Conservation (phyloP, 1,284 basidiomycete genomes). For the Vanrija pseudolonga region DNA sequence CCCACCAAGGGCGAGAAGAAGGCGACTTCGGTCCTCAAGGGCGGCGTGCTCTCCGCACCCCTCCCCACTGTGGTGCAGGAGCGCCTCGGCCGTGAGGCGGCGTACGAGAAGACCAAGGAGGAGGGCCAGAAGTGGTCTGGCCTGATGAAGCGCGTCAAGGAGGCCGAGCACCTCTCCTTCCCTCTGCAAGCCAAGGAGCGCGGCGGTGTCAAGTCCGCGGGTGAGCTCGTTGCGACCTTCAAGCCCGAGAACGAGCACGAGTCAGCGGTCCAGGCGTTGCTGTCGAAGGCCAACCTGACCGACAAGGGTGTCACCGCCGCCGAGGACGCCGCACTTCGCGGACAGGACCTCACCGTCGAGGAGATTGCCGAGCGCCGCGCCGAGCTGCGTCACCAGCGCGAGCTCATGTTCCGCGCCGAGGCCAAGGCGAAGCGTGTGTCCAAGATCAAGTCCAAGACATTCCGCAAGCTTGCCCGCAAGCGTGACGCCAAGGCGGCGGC, state of each 20-base stretch:
- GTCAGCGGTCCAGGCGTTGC: conserved; percentile 68
- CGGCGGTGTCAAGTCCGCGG: conserved; percentile 43
- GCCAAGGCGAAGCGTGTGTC: conserved; percentile 82
- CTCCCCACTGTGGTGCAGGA: conserved; percentile 83
- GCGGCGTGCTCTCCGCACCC: conserved; percentile 73
- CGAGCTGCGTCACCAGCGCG: conserved; percentile 81
- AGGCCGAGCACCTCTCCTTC: conserved; percentile 89
- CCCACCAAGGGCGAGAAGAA: conserved; percentile 45
- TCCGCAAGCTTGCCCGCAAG: conserved; percentile 78
- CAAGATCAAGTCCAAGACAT: conserved; percentile 96
- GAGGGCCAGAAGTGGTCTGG: conserved; percentile 93
- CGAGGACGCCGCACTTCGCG: conserved; percentile 75
- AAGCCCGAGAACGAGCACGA: conserved; percentile 78
- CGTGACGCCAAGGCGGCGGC: conserved; percentile 61
- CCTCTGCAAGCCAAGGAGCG: conserved; percentile 73
- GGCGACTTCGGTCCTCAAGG: conserved; percentile 57
- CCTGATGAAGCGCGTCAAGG: conserved; percentile 81
- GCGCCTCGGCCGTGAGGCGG: conserved; percentile 84
- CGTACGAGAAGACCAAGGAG: conserved; percentile 85
- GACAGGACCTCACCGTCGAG: conserved; percentile 66
- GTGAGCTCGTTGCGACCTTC: conserved; percentile 55
- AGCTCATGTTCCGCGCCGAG: conserved; percentile 91
- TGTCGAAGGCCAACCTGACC: conserved; percentile 71
- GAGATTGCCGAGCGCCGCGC: conserved; percentile 75
- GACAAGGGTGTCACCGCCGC: conserved; percentile 72